Base-by-base conservation (phyloP, 768 basidiomycete species). In the Mycena belliarum region DNA sequence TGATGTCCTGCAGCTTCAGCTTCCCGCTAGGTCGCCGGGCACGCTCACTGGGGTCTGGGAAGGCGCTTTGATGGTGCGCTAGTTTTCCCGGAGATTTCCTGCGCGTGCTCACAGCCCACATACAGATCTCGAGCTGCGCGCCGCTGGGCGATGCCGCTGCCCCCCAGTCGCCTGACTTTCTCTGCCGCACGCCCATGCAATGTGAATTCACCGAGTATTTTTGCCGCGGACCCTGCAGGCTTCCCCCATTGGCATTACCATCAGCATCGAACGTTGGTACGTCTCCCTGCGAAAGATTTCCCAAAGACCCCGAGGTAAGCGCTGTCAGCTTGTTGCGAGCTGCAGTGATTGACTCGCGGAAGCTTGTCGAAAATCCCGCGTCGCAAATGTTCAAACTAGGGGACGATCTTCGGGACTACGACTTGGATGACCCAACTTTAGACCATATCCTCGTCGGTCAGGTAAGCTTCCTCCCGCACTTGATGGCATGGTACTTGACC, bases 31-130 rank as follows among this genome's bases (percentile, higher is more conserved):
- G 38, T 61, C 67, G 24, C 76, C 78, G 37, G 82, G 82, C 18
- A 68, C 75, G 32, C 73, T 87, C 52, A 73, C 81, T 26, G 85
- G 84, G 4, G 65, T 80, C 57, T 87, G 86, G 86, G 79, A 86
- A 70, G 86, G 86, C 1, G 74, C 73, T 45, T 82, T 78, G 66
- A 82, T 82, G 81, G 86, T 85, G 62, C 66, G 66, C 32, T 16
- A 23, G 24, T 18, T 53, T 53, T n/a, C 53, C 48, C 40, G 28
- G 38, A 16, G 16, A 16, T 51, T 41, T 40, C 49, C 57, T 38
- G 61, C 40, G 54, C 35, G 9, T 52, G 45, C 42, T 61, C 45
- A 42, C 28, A 29, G 8, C 54, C 41, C 51, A n/a, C 7, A 32
- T 24, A 15, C 51, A 60, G 57, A 47, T 67, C 35, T 63, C 55